These are phyloP conservation scores for Colletotrichum sp. DNA, from an alignment of 2,329 filamentous ascomycete genomes.

Conservation along the genomic window DNA sequence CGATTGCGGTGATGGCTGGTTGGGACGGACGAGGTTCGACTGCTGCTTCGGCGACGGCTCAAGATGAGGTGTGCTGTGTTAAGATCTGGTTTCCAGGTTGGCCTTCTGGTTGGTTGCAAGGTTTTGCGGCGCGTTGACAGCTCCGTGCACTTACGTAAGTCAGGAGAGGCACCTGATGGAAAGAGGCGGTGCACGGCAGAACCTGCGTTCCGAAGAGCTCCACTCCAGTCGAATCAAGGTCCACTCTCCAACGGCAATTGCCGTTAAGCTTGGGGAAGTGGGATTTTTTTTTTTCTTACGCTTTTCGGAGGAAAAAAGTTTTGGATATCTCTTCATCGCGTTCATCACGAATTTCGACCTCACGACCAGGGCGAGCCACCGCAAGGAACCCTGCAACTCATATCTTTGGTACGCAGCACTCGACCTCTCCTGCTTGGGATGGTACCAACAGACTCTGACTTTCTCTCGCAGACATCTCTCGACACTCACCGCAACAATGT, in stretches of 20 bases:
- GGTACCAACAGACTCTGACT: neutral
- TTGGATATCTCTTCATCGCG: neutral
- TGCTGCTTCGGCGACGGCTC: conserved; percentile 21
- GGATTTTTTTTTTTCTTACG: conserved; percentile 23
- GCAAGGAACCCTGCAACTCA: conserved; percentile 61
- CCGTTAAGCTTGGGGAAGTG: conserved; percentile 16
- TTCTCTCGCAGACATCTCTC: neutral
- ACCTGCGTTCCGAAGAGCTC: neutral
- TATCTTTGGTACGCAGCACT: neutral
- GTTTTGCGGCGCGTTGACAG: conserved; percentile 44
- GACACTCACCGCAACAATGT: conserved; percentile 8
- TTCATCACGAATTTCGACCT: conserved; percentile 1
- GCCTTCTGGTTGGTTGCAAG: conserved; percentile 42
- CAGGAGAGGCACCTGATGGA: neutral
- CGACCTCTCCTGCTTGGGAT: neutral
- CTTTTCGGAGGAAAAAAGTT: neutral
- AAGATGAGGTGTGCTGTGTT: conserved; percentile 26
- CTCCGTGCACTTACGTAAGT: conserved; percentile 19
- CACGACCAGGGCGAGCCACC: conserved; percentile 60
- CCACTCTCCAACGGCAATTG: conserved; percentile 3
- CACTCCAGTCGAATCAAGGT: neutral
- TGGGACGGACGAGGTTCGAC: conserved; percentile 12
- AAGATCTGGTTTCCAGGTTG: conserved; percentile 44
- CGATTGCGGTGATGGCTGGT: conserved; percentile 10
- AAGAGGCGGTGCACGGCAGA: conserved; percentile 7